Percentiles rank a stretch among this genome's conserved stretches.
Conservation (phyloP, 768 basidiomycete genomes). For the Peribolospora kevripleyi region DNA sequence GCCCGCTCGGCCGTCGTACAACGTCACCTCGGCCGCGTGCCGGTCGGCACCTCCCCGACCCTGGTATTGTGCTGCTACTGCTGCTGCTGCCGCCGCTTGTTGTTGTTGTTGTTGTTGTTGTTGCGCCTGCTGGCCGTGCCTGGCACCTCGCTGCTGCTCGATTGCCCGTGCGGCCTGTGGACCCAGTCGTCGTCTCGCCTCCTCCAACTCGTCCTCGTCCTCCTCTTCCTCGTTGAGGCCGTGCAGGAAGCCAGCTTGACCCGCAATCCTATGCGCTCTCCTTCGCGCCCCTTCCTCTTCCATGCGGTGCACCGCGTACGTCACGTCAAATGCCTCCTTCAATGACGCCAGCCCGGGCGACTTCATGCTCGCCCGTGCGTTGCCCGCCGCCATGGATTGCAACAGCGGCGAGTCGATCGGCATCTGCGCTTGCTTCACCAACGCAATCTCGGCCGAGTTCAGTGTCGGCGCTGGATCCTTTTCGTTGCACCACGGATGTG, state of each 20-base stretch:
- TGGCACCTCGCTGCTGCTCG: constrained; percentile 18
- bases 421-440: constrained; percentile 4
- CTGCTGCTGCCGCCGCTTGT: constrained; percentile 8
- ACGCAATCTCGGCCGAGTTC: neutral
- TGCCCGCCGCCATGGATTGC: constrained; percentile 46
- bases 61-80: constrained; percentile 18
- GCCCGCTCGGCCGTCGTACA: constrained; percentile 46
- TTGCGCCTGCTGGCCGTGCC: constrained; percentile 18
- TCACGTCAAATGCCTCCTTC: constrained; percentile 96
- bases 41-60: constrained; percentile 25
- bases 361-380: constrained; percentile 39
- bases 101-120: constrained; percentile 17
- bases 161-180: constrained; percentile 22
- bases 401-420: constrained; percentile 70
- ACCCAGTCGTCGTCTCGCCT: constrained; percentile 25
- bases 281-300: constrained; percentile 87
- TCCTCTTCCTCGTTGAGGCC: constrained; percentile 72
- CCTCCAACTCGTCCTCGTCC: constrained; percentile 32
- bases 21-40: constrained; percentile 23
- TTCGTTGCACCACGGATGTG: constrained; percentile 78
- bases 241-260: constrained; percentile 56
- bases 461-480: neutral
- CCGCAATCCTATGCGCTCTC: constrained; percentile 52
- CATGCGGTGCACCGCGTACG: constrained; percentile 97
- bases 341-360: constrained; percentile 80